Evolutionary conservation across 2,329 filamentous ascomycete species (phyloP).

Genomic region (Taxawa tesnikishii): DNA sequence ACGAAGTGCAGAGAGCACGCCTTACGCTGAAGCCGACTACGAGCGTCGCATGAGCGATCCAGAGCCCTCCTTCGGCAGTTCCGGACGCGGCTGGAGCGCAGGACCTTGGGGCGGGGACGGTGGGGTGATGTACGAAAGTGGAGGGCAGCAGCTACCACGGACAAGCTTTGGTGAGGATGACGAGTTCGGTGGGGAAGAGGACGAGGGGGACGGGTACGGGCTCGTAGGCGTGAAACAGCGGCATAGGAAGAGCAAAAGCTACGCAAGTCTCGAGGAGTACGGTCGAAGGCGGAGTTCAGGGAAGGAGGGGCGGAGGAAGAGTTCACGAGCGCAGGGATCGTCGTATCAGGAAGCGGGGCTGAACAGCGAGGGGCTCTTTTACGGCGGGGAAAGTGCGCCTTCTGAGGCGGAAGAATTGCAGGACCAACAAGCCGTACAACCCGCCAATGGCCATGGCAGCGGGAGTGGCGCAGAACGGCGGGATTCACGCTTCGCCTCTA

Average conservation of each 20-base stretch:
- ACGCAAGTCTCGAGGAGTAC: slow-evolving; percentile 90
- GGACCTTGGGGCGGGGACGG: slow-evolving; percentile 31
- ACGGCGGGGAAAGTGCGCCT: background rate
- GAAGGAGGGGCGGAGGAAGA: background rate
- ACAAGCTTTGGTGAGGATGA: slow-evolving; percentile 19
- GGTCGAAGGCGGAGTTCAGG: slow-evolving; percentile 15
- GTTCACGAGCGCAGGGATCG: background rate
- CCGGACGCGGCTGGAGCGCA: slow-evolving; percentile 44
- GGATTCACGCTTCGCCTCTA: background rate
- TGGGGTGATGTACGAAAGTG: slow-evolving; percentile 12
- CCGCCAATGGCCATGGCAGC: no score
- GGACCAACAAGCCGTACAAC: no score
- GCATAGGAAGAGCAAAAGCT: slow-evolving; percentile 43
- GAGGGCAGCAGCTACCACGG: slow-evolving; percentile 17
- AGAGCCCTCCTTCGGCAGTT: slow-evolving; percentile 64
- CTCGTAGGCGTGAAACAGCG: slow-evolving; percentile 9
- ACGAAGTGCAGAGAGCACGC: slow-evolving; percentile 24
- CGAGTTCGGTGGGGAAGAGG: slow-evolving; percentile 7
- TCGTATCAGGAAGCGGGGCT: slow-evolving; percentile 5
- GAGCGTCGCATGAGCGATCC: slow-evolving; percentile 43
- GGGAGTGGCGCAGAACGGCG: no score
- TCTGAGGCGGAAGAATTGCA: slow-evolving; percentile 3
- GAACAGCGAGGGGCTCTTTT: slow-evolving; percentile 6
- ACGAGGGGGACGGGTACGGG: slow-evolving; percentile 3
- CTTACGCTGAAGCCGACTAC: no score